A percentile compares a stretch with the other conserved stretches of the same genome.
Evolutionary conservation across 495 filamentous ascomycete genomes (phyloP).

Genomic region (Cenococcum geophilum): DNA sequence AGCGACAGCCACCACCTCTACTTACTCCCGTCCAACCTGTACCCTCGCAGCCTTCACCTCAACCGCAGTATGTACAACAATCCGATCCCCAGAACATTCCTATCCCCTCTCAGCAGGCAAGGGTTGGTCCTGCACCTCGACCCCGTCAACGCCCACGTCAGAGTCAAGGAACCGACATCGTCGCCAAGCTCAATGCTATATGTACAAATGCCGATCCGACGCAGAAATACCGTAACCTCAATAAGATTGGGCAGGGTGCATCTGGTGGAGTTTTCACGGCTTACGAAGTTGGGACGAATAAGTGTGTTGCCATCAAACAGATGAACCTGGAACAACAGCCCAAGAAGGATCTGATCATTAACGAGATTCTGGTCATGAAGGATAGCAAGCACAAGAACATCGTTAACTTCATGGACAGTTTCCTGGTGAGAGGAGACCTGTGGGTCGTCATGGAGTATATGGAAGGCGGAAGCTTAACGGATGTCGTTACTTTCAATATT

Average conservation of each 20-base stretch:
- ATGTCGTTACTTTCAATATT: constrained; percentile 98
- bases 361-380: constrained; percentile 98
- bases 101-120: constrained; percentile 43
- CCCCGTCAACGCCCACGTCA: constrained; percentile 72
- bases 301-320: constrained; percentile 96
- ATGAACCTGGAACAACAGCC: constrained; percentile 99
- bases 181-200: constrained; percentile 74
- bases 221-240: constrained; percentile 76
- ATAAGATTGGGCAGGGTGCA: constrained; percentile 95
- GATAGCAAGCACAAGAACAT: constrained; percentile 97
- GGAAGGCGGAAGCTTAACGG: constrained; percentile 95
- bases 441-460: constrained; percentile 99
- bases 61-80: constrained; percentile 49
- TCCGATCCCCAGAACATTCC: constrained; percentile 54
- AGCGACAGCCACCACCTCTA: constrained; percentile 43
- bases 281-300: constrained; percentile 73
- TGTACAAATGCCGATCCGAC: constrained; percentile 85
- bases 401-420: constrained; percentile 98
- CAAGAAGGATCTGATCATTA: constrained; percentile 98
- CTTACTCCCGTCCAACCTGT: constrained; percentile 24
- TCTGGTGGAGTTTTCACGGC: constrained; percentile 95
- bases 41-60: constrained; percentile 48
- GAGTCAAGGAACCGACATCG: constrained; percentile 72
- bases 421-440: constrained; percentile 76
- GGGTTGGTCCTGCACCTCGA: constrained; percentile 53